phyloP scores from a whole-genome alignment of 345 rosid species.

The Turnera subulata region DNA sequence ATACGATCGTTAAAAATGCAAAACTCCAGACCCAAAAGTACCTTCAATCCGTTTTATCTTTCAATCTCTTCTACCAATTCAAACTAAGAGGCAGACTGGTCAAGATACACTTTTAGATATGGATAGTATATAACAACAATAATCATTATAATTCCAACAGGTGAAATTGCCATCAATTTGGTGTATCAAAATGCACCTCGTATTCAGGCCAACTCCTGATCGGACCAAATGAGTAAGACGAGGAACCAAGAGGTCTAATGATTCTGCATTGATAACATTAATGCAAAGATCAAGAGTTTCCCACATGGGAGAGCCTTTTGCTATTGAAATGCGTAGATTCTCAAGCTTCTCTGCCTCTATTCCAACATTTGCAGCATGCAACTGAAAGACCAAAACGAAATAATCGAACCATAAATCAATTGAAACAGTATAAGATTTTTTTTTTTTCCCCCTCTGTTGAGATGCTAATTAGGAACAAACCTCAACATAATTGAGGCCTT shows the following conservation, averaged over 20 bases:
- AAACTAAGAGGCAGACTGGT: too few relatives aligned
- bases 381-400: constrained; percentile 38
- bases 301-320: constrained; percentile 99
- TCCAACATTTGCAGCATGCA: constrained; percentile 97
- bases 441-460: not conserved
- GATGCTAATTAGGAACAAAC: constrained; percentile 34
- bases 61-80: too few relatives aligned
- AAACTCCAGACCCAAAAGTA: too few relatives aligned
- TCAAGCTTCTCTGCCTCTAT: constrained; percentile 91
- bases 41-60: too few relatives aligned
- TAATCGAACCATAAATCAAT: constrained; percentile 2
- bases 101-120: too few relatives aligned
- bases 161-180: not conserved
- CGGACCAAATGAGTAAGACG: constrained; percentile 82
- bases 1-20: too few relatives aligned
- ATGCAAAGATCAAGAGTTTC: constrained; percentile 96
- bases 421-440: not conserved
- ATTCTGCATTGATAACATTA: constrained; percentile 61
- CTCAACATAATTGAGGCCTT: constrained; percentile 96
- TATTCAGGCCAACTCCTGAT: constrained; percentile 91
- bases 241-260: constrained; percentile 74
- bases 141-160: not conserved
- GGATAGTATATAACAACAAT: not conserved
- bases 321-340: constrained; percentile 82
- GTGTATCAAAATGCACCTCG: constrained; percentile 58